Percentiles rank a stretch among this genome's conserved stretches.
Conservation (phyloP, 768 basidiomycete species). For the Russula lepida region DNA sequence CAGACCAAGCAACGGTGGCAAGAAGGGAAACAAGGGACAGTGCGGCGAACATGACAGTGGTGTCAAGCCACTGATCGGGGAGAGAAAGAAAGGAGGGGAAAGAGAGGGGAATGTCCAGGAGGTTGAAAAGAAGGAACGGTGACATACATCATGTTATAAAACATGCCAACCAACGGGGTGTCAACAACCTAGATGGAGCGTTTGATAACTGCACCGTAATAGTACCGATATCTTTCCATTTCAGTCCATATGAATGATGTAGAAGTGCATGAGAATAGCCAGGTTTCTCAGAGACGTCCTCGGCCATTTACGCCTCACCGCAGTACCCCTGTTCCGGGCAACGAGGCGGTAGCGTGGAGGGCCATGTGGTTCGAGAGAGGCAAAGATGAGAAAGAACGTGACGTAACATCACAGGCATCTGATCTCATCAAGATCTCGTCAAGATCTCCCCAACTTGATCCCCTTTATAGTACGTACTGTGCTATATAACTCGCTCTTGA, state of each 20-base stretch:
- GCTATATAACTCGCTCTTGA: too few species aligned
- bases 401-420: not conserved
- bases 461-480: too few species aligned
- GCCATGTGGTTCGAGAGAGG: too few species aligned
- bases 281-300: not conserved
- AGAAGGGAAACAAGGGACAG: conserved; percentile 23
- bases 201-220: not conserved
- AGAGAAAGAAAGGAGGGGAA: not conserved
- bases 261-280: not conserved
- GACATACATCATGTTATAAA: not conserved
- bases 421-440: too few species aligned
- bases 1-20: conserved; percentile 25
- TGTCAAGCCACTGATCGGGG: conserved; percentile 11
- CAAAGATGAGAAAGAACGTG: not conserved
- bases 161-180: not conserved
- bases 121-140: not conserved
- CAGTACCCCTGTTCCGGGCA: not conserved
- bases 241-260: not conserved
- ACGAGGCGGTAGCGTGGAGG: too few species aligned
- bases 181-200: not conserved
- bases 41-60: conserved; percentile 4
- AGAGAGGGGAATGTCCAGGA: too few species aligned
- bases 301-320: not conserved
- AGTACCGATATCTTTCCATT: not conserved
- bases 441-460: too few species aligned